phyloP scores from a whole-genome alignment of 495 filamentous ascomycete genomes.

The Staphylotrichum longicolle region DNA sequence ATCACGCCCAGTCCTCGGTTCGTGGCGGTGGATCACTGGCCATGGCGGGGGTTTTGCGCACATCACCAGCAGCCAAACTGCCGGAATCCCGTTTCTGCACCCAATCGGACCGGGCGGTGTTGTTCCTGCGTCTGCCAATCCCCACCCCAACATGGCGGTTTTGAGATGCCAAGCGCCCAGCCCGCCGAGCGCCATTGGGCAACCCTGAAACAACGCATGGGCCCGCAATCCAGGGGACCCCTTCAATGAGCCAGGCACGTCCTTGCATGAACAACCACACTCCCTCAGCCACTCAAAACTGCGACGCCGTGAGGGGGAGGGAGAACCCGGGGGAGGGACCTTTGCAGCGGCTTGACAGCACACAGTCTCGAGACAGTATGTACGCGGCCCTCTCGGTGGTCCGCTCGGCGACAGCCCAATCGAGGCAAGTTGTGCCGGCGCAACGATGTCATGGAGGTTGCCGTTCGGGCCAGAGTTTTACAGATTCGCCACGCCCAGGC shows the following conservation, averaged over 20 bases:
- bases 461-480: too few species aligned
- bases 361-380: neutral
- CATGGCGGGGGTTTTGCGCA: too few species aligned
- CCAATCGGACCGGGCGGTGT: conserved; percentile 13
- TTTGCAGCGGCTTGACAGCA: neutral
- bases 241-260: neutral
- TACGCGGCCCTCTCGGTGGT: neutral
- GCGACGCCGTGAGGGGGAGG: neutral
- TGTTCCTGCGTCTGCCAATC: conserved; percentile 4
- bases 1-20: neutral
- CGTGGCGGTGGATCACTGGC: neutral
- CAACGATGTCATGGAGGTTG: too few species aligned
- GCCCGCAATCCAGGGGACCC: neutral
- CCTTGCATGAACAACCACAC: conserved; percentile 2
- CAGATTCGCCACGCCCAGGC: too few species aligned
- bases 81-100: neutral
- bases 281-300: conserved; percentile 8
- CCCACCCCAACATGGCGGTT: neutral
- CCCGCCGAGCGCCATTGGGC: conserved; percentile 4
- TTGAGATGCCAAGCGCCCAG: conserved; percentile 1
- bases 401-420: neutral
- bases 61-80: neutral
- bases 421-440: neutral
- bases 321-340: too few species aligned
- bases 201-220: conserved; percentile 11